A percentile compares a stretch with the other conserved stretches of the same genome.
phyloP scores from a whole-genome alignment of 2,329 filamentous ascomycete genomes.

The Beauveria sp. region DNA sequence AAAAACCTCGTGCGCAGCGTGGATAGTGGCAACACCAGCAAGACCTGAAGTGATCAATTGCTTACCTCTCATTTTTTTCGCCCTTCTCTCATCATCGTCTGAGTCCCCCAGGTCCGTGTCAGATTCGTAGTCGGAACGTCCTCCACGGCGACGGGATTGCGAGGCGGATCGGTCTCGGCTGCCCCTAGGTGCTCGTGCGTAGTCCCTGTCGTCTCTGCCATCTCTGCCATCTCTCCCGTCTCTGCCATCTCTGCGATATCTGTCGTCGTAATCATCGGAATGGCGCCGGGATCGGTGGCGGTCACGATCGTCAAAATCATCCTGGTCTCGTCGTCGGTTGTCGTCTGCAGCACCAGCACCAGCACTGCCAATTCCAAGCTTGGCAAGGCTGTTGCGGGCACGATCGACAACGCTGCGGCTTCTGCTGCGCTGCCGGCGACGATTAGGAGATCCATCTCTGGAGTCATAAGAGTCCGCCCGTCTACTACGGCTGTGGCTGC shows the following conservation, averaged over 20 bases:
- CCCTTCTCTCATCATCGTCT: slow-evolving; percentile 46
- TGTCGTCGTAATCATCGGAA: slow-evolving; percentile 34
- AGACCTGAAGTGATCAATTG: slow-evolving; percentile 50
- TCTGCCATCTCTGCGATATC: slow-evolving; percentile 30
- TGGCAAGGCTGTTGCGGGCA: slow-evolving; percentile 53
- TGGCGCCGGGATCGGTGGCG: slow-evolving; percentile 30
- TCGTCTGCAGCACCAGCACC: slow-evolving; percentile 32
- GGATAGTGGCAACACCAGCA: slow-evolving; percentile 51
- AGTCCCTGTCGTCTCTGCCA: slow-evolving; percentile 27
- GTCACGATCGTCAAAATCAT: slow-evolving; percentile 37
- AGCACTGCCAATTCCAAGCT: slow-evolving; percentile 50
- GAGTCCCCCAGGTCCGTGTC: slow-evolving; percentile 51
- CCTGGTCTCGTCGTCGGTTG: slow-evolving; percentile 32
- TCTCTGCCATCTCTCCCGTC: slow-evolving; percentile 22
- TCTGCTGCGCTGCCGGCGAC: slow-evolving; percentile 40
- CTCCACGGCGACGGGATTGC: slow-evolving; percentile 6
- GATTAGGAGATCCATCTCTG: slow-evolving; percentile 36
- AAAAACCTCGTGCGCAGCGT: slow-evolving; percentile 52
- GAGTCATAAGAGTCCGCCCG: slow-evolving; percentile 39
- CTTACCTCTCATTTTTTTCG: slow-evolving; percentile 55
- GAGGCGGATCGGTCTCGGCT: not conserved
- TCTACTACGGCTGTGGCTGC: slow-evolving; percentile 47
- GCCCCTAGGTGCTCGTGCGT: slow-evolving; percentile 26
- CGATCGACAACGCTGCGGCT: slow-evolving; percentile 60
- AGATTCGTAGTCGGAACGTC: slow-evolving; percentile 39